Base-by-base conservation (phyloP, 2,329 filamentous ascomycete genomes). In the Alternaria triticina region DNA sequence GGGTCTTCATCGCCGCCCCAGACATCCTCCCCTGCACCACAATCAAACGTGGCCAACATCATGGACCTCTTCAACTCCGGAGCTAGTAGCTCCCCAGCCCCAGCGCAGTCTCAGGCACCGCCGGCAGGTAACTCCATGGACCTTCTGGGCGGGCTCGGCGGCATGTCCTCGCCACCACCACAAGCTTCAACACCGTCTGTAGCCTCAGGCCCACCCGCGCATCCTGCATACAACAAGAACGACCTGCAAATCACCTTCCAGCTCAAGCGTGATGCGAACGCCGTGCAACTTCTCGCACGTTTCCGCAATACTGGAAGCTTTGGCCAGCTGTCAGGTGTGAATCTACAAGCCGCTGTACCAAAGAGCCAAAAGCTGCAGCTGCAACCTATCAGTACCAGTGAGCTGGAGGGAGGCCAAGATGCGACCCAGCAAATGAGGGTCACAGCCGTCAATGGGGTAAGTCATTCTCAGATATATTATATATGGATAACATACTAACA, bases 321-420 rank as follows among this genome's bases (percentile, higher is more conserved):
- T 28, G 86, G 85, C 13, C 82, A 84, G 13, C 84, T 98, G 52
- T 89, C 89, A 15, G 88, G 87, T 49, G 92, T 98, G 28, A 93
- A 92, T 25, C 80, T 99, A 69, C 96, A 99, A 80, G 96, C 95
- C 46, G 96, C 96, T 1, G 96, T 99, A 57, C 96, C 96, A 9
- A 99, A 98, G 82, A 93, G 92, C 47, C 96, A 99, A 82, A 97
- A 96, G 79, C 82, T 99, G 74, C 94, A 97, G 78, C 83, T 99
- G 69, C 91, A 96, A 78, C 93, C 91, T 62, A 97, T 99, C 70
- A 97, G 93, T 70, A 92, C 88, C 68, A 83, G 90, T 5, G 92
- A 96, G 30, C 78, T 99, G 46, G 88, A 85, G 12, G 88, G 90
- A 7, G 93, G 93, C 13, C 88, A 90, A 45, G 94, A 97, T 77